Base-by-base conservation (phyloP, 1,284 basidiomycete genomes). In the Phenoliferia sp. region DNA sequence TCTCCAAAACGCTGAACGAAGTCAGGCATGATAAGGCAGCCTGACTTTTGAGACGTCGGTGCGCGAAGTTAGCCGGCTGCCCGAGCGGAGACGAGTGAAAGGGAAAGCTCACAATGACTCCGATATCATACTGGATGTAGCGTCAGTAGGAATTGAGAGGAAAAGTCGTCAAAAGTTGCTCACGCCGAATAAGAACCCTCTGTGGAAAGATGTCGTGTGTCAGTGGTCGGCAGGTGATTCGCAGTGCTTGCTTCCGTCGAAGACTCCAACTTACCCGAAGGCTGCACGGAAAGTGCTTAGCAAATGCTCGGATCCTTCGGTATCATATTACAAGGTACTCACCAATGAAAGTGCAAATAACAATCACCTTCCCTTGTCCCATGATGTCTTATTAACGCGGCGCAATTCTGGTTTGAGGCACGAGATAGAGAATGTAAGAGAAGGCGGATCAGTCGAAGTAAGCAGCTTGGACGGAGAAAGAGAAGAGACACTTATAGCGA, bases 21-120 rank as follows among this genome's bases (percentile, higher is more conserved):
- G 77, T 90, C 88, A 9, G 85, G 84, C 88, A 90, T 90, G 69
- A 90, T 88, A 33, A 90, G 80, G 77, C 88, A 90, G 83, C 89
- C 88, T 26, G 54, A 26, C 50, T 54, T 19, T 10, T n/a, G 50
- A n/a, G n/a, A n/a, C n/a, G n/a, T n/a, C n/a, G n/a, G 22, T 54
- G 9, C 9, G 50, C 10, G n/a, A 10, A 28, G 50, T 54, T n/a
- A 54, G 50, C 50, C 39, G 39, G 12, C 39, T 12, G 12, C 12
- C 12, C 12, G 12, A 22, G 12, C 39, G 12, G 22, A 44, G 12
- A 12, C 39, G 22, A 12, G 22, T 12, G 39, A 12, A 12, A 12
- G 39, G 22, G 22, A 22, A 12, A 22, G 12, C 39, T 44, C 39
- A 44, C 54, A 64, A 88, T 88, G 66, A 88, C 86, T 76, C 87